Evolutionary conservation across 225 moss, liverwort and hornwort species (phyloP).

Genomic region (Polytrichum commune): DNA sequence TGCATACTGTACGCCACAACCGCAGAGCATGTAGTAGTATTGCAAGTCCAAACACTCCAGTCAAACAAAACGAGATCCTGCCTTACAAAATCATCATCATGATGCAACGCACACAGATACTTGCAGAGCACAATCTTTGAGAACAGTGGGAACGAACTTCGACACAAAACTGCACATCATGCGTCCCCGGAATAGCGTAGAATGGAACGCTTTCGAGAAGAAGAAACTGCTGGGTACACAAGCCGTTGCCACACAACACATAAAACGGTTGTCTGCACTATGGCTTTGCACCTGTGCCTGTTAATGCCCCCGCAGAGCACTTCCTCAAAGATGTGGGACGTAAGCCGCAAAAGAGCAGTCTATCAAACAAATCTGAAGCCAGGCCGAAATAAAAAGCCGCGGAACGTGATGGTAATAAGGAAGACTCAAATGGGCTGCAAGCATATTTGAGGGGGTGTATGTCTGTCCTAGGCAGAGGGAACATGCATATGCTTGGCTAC

Average conservation of each 20-base stretch:
- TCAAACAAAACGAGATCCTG: neutral
- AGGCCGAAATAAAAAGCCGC: neutral
- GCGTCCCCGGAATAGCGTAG: no score
- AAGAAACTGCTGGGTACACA: neutral
- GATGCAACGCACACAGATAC: no score
- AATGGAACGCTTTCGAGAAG: neutral
- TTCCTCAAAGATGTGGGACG: no score
- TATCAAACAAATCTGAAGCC: neutral
- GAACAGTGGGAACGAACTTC: neutral
- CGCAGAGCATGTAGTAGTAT: neutral
- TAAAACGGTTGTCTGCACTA: neutral
- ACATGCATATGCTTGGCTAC: neutral
- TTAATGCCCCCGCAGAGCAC: no score
- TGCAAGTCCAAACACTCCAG: neutral
- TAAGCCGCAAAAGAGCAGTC: neutral
- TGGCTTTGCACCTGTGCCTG: neutral
- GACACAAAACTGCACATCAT: neutral
- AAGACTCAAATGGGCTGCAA: no score
- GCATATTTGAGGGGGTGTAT: neutral
- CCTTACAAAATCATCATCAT: no score
- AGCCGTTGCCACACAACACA: neutral
- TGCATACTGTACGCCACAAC: neutral
- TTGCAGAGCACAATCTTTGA: neutral
- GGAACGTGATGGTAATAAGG: neutral
- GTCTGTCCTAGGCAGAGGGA: slow-evolving; percentile 5